A percentile compares a stretch with the other conserved stretches of the same genome.
Evolutionary conservation across 306 rosid genomes (phyloP).

Genomic region (Ceratonia siliqua): DNA sequence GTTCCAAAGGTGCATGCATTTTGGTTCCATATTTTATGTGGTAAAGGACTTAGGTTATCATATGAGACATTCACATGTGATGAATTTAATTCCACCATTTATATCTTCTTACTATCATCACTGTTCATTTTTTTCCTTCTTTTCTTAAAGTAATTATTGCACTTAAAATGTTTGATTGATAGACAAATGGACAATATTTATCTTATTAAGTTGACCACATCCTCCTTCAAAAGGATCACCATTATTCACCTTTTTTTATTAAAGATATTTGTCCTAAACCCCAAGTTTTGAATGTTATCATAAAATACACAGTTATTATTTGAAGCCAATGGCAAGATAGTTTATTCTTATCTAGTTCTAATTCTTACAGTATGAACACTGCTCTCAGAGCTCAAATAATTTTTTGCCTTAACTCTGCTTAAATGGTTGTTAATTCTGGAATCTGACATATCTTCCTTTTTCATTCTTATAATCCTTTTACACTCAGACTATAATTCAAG

Average conservation of each 20-base stretch:
- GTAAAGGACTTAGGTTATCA: not conserved
- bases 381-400: not conserved
- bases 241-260: conserved; percentile 35
- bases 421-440: conserved; percentile 38
- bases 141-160: not conserved
- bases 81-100: no score
- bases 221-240: not conserved
- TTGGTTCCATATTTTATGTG: no score
- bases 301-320: not conserved
- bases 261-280: not conserved
- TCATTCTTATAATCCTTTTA: conserved; percentile 52
- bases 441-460: not conserved
- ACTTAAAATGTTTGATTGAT: not conserved
- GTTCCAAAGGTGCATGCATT: conserved; percentile 60
- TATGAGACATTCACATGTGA: no score
- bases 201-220: no score
- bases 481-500: conserved; percentile 39
- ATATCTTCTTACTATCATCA: no score
- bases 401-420: not conserved
- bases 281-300: not conserved
- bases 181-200: no score
- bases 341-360: not conserved
- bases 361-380: conserved; percentile 35
- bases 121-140: not conserved
- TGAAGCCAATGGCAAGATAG: not conserved